Base-by-base conservation (phyloP, 345 rosid genomes). In the Kandelia obovata region DNA sequence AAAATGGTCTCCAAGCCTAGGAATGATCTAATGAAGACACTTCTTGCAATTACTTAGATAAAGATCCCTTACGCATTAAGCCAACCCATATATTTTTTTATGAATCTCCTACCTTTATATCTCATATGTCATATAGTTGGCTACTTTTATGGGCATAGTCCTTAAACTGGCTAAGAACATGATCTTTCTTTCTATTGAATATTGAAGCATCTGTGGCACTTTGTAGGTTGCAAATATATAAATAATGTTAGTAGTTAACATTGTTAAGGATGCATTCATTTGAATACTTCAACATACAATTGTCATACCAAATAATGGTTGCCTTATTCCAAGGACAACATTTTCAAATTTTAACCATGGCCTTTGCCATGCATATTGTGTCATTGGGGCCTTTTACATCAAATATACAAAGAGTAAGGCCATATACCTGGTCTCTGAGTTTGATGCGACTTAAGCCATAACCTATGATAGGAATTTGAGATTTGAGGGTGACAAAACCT, bases 291-390 rank as follows among this genome's bases (percentile, higher is more conserved):
- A 79, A 65, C 37, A 75, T 64, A 27, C 84, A 84, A 46, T 79
- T 5, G 53, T 82, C 82, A 16, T 84, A 82, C 85, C 88, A 84
- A 58, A 82, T 84, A 58, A 84, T 52, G 0, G 85, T 79, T 47
- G 67, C 80, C 51, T 84, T 84, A 67, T 68, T 72, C 62, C 5
- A 11, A 0, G 83, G 85, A 46, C 85, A 81, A 5, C 69, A 73
- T 35, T 15, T 68, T 17, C 77, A 79, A 46, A 77, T 74, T 73
- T 79, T 82, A 0, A 49, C 23, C 17, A 66, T 23, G 11, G 85
- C 83, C 0, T 75, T 55, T 5, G 37, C 80, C 5, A 81, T 62
- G 7, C 85, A 84, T 43, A 77, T 34, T 32, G 68, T 53, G 83
- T 85, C 81, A 32, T 74, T 77, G 1, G 74, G 21, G 21, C 55